Evolutionary conservation across 192 early-diverging fungal genomes (phyloP).

Genomic region (Jimgerdemannia lactiflua): DNA sequence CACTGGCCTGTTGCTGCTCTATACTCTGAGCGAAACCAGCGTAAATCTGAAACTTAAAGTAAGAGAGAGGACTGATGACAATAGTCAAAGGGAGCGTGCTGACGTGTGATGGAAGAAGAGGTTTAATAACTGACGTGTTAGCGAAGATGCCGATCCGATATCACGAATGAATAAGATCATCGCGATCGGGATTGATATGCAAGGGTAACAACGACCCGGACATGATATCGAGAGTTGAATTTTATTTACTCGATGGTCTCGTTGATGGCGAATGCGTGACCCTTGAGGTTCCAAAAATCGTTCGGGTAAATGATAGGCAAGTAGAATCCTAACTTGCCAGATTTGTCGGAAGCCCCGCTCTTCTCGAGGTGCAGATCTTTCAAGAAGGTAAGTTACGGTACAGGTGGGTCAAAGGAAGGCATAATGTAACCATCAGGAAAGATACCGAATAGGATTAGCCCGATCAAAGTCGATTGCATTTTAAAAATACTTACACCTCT

Average conservation of each 20-base stretch:
- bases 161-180: too few species aligned
- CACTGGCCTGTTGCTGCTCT: constrained; percentile 62
- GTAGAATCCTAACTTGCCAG: constrained; percentile 48
- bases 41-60: constrained; percentile 76
- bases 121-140: too few species aligned
- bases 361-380: constrained; percentile 41
- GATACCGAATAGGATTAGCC: neutral
- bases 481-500: constrained; percentile 42
- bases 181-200: too few species aligned
- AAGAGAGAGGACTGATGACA: constrained; percentile 57
- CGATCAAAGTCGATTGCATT: too few species aligned
- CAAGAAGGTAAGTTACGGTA: neutral
- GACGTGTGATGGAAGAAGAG: too few species aligned
- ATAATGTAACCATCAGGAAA: too few species aligned
- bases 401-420: too few species aligned
- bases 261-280: constrained; percentile 69
- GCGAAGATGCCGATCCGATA: neutral
- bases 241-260: constrained; percentile 60
- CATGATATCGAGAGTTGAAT: neutral
- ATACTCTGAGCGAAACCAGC: constrained; percentile 42
- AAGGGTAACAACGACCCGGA: too few species aligned
- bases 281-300: constrained; percentile 79
- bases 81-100: constrained; percentile 66
- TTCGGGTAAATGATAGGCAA: constrained; percentile 72
- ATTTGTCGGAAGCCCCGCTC: constrained; percentile 21